Evolutionary conservation across 202 grass and related monocot species (phyloP).

Genomic region (Sporobolus alterniflorus): DNA sequence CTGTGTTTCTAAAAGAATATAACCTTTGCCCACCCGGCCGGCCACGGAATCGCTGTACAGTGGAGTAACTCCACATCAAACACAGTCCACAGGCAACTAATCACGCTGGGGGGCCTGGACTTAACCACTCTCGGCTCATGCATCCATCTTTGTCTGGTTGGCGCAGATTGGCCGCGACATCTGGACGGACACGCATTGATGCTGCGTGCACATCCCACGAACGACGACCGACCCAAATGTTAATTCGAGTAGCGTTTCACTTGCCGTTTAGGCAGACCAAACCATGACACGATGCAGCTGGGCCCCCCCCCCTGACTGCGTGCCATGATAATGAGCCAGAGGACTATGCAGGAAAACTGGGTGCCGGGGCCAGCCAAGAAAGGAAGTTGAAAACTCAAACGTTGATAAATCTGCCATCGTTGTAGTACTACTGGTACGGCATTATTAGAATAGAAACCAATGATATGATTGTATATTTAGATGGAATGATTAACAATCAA

Average conservation of each 20-base stretch:
- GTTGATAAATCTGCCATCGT: not conserved
- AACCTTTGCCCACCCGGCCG: not conserved
- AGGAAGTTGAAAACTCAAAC: constrained; percentile 4
- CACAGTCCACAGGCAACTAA: too few species aligned
- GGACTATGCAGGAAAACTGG: too few species aligned
- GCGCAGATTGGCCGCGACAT: not conserved
- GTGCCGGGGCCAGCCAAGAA: too few species aligned
- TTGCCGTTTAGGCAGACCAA: constrained; percentile 6
- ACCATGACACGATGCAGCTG: not conserved
- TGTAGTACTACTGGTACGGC: not conserved
- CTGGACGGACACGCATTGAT: constrained; percentile 2
- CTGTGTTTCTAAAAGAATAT: too few species aligned
- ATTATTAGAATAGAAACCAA: too few species aligned
- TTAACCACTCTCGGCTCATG: too few species aligned
- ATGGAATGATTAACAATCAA: too few species aligned
- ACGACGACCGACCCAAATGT: constrained; percentile 14
- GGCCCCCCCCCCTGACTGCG: not conserved
- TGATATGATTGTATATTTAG: too few species aligned
- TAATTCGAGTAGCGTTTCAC: not conserved
- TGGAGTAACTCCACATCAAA: constrained; percentile 4
- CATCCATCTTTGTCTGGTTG: too few species aligned
- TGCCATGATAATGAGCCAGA: constrained; percentile 22
- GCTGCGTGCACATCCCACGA: not conserved
- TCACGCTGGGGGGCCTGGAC: too few species aligned
- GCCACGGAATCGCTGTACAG: not conserved